Base-by-base conservation (phyloP, 108 stramenopile genomes). In the Pseudonitzschia multistriata region DNA sequence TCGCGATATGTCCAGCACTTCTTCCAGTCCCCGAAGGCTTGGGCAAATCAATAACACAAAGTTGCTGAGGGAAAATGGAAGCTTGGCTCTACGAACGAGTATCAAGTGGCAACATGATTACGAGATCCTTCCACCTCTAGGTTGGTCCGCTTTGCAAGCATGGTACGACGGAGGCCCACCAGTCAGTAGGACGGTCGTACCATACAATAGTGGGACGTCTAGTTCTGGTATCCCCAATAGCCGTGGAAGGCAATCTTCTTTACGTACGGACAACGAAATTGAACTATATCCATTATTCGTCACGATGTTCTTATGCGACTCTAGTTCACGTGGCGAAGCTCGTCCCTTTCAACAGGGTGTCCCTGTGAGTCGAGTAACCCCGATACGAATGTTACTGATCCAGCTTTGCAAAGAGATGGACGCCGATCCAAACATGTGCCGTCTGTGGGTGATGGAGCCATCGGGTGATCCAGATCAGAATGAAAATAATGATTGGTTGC, bases 101-200 rank as follows among this genome's bases (percentile, higher is more conserved):
- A 80, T 94, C 37, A 80, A 81, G 49, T 88, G 84, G 85, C 79
- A 79, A 45, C 83, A 83, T 62, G 93, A 94, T 63, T 94, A 90
- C 69, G 89, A 94, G 67, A 86, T 94, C 17, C 60, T 94, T 31
- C 87, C 90, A 29, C 93, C 93, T 21, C 57, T 90, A 40, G 89
- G 75, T 24, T 94, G 90, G 90, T 88, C 85, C 54, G 93, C 90
- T 27, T 70, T 94, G 0, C 93, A 94, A 67, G 90, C 89, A 11
- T 94, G 93, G 93, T 89, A 94, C 63, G 93, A 94, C 73, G 93
- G 93, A n/a, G 93, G 93, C 36, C 93, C 93, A 33, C 93, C 90
- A 14, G 90, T 94, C 45, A 67, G 85, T 73, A 87, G 93, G 10
- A 67, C 63, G 30, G 93, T 94, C 47, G 93, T 91, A 13, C 86